A percentile compares a stretch with the other conserved stretches of the same genome.
Conservation (phyloP, 345 rosid species). For the Gossypium bickii region DNA sequence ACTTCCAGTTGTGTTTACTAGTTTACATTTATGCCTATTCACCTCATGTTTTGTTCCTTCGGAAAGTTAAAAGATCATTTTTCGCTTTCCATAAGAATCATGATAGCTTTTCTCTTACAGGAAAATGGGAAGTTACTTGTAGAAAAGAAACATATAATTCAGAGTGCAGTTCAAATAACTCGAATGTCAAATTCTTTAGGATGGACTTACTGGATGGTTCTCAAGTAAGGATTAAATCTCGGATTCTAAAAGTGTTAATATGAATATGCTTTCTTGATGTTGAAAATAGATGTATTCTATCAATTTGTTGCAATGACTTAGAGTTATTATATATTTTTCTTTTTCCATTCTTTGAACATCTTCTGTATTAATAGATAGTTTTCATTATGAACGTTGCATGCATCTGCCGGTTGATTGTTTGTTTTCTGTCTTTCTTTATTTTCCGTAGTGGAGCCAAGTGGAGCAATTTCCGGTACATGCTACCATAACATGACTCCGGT, state of each 20-base stretch:
- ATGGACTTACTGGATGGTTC: constrained; percentile 20
- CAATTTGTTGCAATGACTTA: neutral
- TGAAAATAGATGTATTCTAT: neutral
- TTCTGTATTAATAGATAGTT: neutral
- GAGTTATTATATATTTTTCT: neutral
- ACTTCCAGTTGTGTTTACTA: neutral
- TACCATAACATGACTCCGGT: too few relatives aligned
- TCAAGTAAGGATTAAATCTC: constrained; percentile 36
- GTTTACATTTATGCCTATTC: neutral
- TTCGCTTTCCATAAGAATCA: neutral
- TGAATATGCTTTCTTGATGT: neutral
- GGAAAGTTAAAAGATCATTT: neutral
- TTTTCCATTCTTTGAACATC: neutral
- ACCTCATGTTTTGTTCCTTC: neutral
- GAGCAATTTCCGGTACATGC: neutral
- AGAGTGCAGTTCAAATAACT: constrained; percentile 21
- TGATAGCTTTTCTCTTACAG: constrained; percentile 26
- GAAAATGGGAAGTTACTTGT: constrained; percentile 34
- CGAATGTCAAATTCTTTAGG: constrained; percentile 16
- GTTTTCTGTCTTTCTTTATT: neutral
- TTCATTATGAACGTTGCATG: neutral
- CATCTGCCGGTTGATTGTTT: neutral
- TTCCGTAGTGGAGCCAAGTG: neutral
- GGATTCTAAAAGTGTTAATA: constrained; percentile 1
- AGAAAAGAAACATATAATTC: constrained; percentile 21